Evolutionary conservation across 495 filamentous ascomycete genomes (phyloP).

Genomic region (Neurospora sp.): DNA sequence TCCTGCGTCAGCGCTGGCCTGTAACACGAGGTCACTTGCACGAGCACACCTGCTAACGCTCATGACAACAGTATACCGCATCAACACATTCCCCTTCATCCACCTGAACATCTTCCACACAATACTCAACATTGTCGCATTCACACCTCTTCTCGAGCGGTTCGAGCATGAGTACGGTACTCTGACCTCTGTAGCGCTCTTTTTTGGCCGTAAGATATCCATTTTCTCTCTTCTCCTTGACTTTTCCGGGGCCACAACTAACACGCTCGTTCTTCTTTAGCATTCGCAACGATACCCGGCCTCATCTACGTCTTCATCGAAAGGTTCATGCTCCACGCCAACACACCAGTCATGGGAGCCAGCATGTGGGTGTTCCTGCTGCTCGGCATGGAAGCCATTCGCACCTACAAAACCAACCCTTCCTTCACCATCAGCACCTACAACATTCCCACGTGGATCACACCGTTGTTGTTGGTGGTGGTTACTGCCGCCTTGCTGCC

Average conservation of each 20-base stretch:
- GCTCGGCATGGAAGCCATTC: conserved; percentile 72
- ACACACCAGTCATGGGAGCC: conserved; percentile 66
- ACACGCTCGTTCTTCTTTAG: conserved; percentile 28
- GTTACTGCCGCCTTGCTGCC: conserved; percentile 66
- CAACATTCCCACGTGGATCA: conserved; percentile 84
- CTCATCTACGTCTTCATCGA: conserved; percentile 63
- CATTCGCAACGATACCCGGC: conserved; percentile 70
- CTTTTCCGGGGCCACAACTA: background rate
- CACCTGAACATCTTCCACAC: conserved; percentile 72
- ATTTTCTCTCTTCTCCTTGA: background rate
- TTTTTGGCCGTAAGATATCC: conserved; percentile 67
- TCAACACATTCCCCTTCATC: conserved; percentile 87
- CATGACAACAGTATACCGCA: conserved; percentile 62
- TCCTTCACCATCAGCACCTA: conserved; percentile 62
- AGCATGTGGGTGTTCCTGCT: conserved; percentile 87
- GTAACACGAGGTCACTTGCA: background rate
- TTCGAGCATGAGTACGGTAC: conserved; percentile 94
- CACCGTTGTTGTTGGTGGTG: conserved; percentile 65
- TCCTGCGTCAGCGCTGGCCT: background rate
- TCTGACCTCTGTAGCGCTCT: conserved; percentile 69
- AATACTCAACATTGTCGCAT: conserved; percentile 65
- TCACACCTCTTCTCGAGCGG: conserved; percentile 77
- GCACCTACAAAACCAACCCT: conserved; percentile 62
- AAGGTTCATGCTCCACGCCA: conserved; percentile 50
- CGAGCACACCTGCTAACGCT: background rate